These are phyloP conservation scores for Torulaspora quercuum DNA, from an alignment of 805 yeast genomes.

Conservation along the genomic window DNA sequence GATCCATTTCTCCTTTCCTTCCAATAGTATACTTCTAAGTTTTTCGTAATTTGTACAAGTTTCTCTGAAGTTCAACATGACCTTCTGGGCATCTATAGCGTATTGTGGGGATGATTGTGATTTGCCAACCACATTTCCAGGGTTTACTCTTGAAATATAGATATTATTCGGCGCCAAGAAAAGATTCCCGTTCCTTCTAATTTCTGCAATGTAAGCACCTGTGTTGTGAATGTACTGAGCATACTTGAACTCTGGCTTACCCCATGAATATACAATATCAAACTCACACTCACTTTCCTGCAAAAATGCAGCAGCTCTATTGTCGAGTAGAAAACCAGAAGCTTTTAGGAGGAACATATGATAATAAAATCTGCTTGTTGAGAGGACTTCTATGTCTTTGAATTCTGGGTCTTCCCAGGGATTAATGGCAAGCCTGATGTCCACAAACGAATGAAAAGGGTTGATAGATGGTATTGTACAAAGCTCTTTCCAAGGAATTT, in stretches of 20 bases:
- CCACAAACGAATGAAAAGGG: constrained; percentile 86
- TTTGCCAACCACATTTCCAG: constrained; percentile 37
- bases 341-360: constrained; percentile 68
- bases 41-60: constrained; percentile 53
- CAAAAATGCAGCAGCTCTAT: constrained; percentile 66
- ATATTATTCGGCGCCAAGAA: constrained; percentile 85
- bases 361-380: constrained; percentile 62
- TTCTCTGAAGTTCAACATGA: constrained; percentile 65
- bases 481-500: constrained; percentile 87
- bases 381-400: constrained; percentile 39
- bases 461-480: constrained; percentile 70
- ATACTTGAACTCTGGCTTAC: constrained; percentile 72
- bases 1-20: constrained; percentile 52
- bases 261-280: constrained; percentile 87
- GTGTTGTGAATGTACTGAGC: constrained; percentile 88
- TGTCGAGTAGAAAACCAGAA: constrained; percentile 77
- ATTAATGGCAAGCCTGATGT: constrained; percentile 58
- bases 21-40: constrained; percentile 52
- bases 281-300: constrained; percentile 46
- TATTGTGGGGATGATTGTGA: constrained; percentile 35
- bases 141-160: constrained; percentile 69
- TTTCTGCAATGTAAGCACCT: constrained; percentile 86
- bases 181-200: constrained; percentile 72
- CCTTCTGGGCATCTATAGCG: constrained; percentile 62
- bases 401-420: constrained; percentile 70